Base-by-base conservation (phyloP, 2,329 filamentous ascomycete genomes). In the Aspergillus sp. region DNA sequence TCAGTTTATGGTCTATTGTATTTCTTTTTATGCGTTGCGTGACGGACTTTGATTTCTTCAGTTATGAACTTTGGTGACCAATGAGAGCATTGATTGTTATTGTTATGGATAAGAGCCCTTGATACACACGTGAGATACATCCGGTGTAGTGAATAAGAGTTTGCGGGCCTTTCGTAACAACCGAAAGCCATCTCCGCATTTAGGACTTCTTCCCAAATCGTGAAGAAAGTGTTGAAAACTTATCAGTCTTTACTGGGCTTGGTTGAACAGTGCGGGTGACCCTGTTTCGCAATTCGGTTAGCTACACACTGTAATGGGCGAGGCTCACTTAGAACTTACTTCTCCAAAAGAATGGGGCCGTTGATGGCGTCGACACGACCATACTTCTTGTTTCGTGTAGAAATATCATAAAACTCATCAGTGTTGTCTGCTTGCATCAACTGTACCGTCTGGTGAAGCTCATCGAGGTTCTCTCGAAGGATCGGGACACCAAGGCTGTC, bases 361-460 rank as follows among this genome's bases (percentile, higher is more conserved):
- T 95, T 95, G 69, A 95, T 79, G 48, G 90, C 88, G 73, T 97
- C 90, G 32, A 99, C 95, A 49, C 90, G 86, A 14, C 91, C 89
- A 68, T 96, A 99, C 69, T 96, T 95, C 75, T 89, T 92, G 73
- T 96, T 96, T 48, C 91, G 80, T 13, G 87, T 89, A 4, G 87
- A 88, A 46, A 94, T 87, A 67, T 99, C 94, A 69, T 94, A 99
- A 72, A 96, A 99, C 70, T 97, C 93, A 59, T 97, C 92, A n/a
- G 90, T 84, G 63, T 95, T 95, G 38, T 95, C 90, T 11, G 81
- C 75, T 65, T 89, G 85, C 82, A 99, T 88, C 22, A 99, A 79
- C 54, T 88, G 85, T 44, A 96, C 87, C 1, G 94, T 97, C 76
- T 99, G 94, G 62, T 93, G 87, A 33, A 99, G 78, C 74, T 97